Percentiles rank a stretch among this genome's conserved stretches.
phyloP scores from a whole-genome alignment of 1,284 basidiomycete species.

The Microbotryum saponariae region DNA sequence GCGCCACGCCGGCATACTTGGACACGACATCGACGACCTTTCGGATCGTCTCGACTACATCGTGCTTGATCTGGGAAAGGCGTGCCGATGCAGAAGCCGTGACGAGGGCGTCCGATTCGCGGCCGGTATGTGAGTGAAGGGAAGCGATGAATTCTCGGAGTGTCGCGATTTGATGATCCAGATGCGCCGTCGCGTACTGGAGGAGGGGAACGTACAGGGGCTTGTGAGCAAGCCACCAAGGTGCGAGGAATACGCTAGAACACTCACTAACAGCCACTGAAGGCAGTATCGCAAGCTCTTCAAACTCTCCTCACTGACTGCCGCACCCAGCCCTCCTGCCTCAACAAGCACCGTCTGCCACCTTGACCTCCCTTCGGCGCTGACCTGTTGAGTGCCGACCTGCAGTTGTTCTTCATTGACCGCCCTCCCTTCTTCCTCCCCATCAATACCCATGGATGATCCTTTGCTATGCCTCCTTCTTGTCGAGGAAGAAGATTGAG shows the following conservation, averaged over 20 bases:
- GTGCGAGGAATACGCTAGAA: not conserved
- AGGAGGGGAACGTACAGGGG: not conserved
- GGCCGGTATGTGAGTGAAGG: conserved; percentile 43
- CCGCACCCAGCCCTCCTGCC: conserved; percentile 74
- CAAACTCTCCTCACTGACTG: conserved; percentile 84
- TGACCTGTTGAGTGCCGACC: conserved; percentile 3
- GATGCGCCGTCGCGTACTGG: conserved; percentile 77
- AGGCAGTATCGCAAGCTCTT: conserved; percentile 74
- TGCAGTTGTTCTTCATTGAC: too few relatives aligned
- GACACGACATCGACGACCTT: conserved; percentile 82
- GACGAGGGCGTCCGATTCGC: conserved; percentile 44
- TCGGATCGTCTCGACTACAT: conserved; percentile 75
- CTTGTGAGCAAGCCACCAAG: not conserved
- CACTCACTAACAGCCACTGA: conserved; percentile 70
- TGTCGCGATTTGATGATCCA: conserved; percentile 76
- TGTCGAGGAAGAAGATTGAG: too few relatives aligned
- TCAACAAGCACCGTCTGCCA: conserved; percentile 79
- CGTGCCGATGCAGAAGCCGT: conserved; percentile 56
- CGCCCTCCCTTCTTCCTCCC: too few relatives aligned
- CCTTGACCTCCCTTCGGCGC: conserved; percentile 51
- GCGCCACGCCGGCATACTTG: conserved; percentile 71
- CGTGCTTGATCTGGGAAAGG: conserved; percentile 63
- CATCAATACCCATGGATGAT: too few relatives aligned
- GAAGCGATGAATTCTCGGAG: conserved; percentile 71
- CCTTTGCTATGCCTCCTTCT: too few relatives aligned